A percentile compares a stretch with the other conserved stretches of the same genome.
Evolutionary conservation across 148 eudicot genomes (phyloP).

Genomic region (Pouteria glomerata): DNA sequence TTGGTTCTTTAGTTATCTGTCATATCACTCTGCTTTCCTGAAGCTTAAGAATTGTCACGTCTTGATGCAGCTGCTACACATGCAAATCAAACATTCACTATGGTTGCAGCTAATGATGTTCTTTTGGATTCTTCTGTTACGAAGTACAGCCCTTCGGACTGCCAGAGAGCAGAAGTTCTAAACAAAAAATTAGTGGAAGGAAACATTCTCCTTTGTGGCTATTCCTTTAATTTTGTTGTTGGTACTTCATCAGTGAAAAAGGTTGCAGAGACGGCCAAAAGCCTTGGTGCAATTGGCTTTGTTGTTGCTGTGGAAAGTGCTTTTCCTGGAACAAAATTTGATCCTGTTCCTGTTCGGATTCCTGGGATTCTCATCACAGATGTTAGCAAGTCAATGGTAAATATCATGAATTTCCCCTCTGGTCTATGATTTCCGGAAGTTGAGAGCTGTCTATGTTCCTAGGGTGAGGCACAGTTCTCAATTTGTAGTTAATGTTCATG

Average conservation of each 20-base stretch:
- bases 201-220: constrained; percentile 91
- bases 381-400: constrained; percentile 72
- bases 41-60: constrained; percentile 17
- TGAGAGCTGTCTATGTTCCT: not conserved
- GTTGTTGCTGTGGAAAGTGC: constrained; percentile 94
- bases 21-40: not conserved
- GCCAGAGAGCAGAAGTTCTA: constrained; percentile 86
- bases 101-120: constrained; percentile 92
- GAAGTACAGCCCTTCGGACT: constrained; percentile 77
- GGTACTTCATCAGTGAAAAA: constrained; percentile 86
- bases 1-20: not conserved
- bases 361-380: constrained; percentile 93
- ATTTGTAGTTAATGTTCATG: not conserved
- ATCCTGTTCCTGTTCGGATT: constrained; percentile 84
- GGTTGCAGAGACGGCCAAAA: constrained; percentile 88
- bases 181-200: constrained; percentile 85
- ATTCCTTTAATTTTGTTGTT: constrained; percentile 86
- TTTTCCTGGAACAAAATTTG: constrained; percentile 94
- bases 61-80: constrained; percentile 82
- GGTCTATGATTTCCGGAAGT: not conserved
- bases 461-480: not conserved
- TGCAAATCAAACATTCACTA: constrained; percentile 51
- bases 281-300: constrained; percentile 89
- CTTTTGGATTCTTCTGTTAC: constrained; percentile 61
- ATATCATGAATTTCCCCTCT: constrained; percentile 6